Base-by-base conservation (phyloP, 2,329 filamentous ascomycete genomes). In the Hypoxylon sp. region DNA sequence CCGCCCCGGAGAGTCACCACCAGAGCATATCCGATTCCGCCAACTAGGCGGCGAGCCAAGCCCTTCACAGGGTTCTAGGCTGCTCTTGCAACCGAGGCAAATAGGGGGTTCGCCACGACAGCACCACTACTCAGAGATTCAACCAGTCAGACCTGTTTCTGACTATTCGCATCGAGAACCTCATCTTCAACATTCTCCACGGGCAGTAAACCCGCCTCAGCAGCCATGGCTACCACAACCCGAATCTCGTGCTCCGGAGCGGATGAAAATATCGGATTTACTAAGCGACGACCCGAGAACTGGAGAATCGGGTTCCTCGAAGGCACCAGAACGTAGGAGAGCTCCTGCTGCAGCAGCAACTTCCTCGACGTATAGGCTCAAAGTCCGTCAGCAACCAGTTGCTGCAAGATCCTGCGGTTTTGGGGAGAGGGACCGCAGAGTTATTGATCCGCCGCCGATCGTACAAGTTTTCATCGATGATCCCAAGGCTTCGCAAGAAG, bases 371-470 rank as follows among this genome's bases (percentile, higher is more conserved):
- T 84, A 84, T 72, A 78, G 74, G 38, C 84, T 93, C 62, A 82
- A 79, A 48, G 88, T 95, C 68, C 89, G 93, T 53, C 93, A 96
- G 78, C 92, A 95, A 75, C 93, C 93, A 7, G 84, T 89, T 17
- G 92, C 92, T 0, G 93, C 93, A 58, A 86, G 93, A 72, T 92
- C 92, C 45, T 96, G 93, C 74, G 93, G 93, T 1, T 95, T 94
- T 77, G 93, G 93, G 66, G 93, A 95, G 79, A 86, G 92, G 70
- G 93, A 96, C 76, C 87, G 93, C 41, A 87, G 93, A 68, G 92
- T 94, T 14, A 92, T 96, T 69, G 93, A 96, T 75, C 93, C 93
- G 43, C 93, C 93, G 2, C 93, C 93, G 13, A 95, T 96, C 74
- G 87, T 96, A 21, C 89, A 95, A 76, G 86, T 95, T 50, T 82